Conservation (phyloP, 129 eudicot genomes). For the Rutidosis leptorrhynchoides region DNA sequence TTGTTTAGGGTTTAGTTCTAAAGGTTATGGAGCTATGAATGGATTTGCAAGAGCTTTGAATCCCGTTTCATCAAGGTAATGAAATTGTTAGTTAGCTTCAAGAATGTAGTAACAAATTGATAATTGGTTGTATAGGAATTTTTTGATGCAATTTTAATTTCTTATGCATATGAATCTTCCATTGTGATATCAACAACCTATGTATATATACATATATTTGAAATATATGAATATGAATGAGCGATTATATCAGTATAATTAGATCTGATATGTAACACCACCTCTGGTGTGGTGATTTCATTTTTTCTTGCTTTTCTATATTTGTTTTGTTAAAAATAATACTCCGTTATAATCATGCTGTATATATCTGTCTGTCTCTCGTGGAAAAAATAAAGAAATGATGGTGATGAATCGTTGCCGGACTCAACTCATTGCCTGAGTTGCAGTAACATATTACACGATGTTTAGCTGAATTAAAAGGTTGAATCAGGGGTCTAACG, state of each 20-base stretch:
- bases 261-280: conserved; percentile 8
- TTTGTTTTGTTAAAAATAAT: too few relatives aligned
- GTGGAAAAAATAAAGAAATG: too few relatives aligned
- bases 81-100: neutral
- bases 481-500: too few relatives aligned
- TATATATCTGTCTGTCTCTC: neutral
- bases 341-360: neutral
- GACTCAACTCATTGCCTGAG: neutral
- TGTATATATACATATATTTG: neutral
- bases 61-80: conserved; percentile 69
- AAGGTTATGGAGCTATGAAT: conserved; percentile 79
- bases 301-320: neutral
- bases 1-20: conserved; percentile 81
- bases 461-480: too few relatives aligned
- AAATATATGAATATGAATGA: neutral
- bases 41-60: conserved; percentile 74
- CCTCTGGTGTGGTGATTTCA: neutral
- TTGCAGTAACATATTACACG: too few relatives aligned
- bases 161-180: conserved; percentile 19
- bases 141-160: conserved; percentile 9
- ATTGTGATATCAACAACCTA: conserved; percentile 20
- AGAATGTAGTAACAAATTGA: neutral
- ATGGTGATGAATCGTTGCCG: too few relatives aligned
- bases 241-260: conserved; percentile 4
- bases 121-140: conserved; percentile 16